A percentile compares a stretch with the other conserved stretches of the same genome.
phyloP scores from a whole-genome alignment of 176 grass and related monocot species.

The Bothriochloa decipiens region DNA sequence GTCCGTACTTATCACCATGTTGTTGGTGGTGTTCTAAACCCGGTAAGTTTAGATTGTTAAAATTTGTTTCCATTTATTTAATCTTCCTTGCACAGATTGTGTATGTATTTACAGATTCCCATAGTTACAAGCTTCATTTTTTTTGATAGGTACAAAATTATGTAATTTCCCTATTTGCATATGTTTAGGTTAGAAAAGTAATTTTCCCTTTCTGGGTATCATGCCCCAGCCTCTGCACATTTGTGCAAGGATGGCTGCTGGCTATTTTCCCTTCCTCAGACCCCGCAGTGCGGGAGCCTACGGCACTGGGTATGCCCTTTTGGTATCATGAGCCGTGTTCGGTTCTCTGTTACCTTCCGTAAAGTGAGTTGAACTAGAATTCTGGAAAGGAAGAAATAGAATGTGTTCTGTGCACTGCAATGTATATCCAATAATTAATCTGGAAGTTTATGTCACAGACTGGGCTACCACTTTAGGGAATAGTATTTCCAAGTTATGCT shows the following conservation, averaged over 20 bases:
- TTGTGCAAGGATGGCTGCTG: no score
- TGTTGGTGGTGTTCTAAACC: constrained; percentile 86
- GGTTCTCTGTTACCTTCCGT: not conserved
- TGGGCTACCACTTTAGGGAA: not conserved
- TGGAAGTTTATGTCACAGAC: not conserved
- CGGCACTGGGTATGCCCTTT: no score
- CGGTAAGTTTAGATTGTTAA: constrained; percentile 54
- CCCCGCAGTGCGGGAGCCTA: no score
- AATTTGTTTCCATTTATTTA: constrained; percentile 9
- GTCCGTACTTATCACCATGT: constrained; percentile 86
- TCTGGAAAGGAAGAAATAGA: constrained; percentile 15
- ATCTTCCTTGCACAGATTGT: constrained; percentile 5
- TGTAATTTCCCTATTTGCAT: not conserved
- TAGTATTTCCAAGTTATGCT: not conserved
- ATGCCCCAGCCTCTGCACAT: no score
- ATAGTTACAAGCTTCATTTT: constrained; percentile 7
- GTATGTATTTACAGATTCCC: not conserved
- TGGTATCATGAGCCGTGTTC: not conserved
- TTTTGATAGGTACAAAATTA: not conserved
- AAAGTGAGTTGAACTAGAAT: not conserved
- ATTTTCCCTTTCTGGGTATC: not conserved
- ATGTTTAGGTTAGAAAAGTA: not conserved
- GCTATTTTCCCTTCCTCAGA: no score
- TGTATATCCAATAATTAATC: constrained; percentile 16
- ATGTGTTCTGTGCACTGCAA: constrained; percentile 18